These are phyloP conservation scores for Colletotrichum euphorbiae DNA, from an alignment of 2,329 filamentous ascomycete species.

Conservation along the genomic window DNA sequence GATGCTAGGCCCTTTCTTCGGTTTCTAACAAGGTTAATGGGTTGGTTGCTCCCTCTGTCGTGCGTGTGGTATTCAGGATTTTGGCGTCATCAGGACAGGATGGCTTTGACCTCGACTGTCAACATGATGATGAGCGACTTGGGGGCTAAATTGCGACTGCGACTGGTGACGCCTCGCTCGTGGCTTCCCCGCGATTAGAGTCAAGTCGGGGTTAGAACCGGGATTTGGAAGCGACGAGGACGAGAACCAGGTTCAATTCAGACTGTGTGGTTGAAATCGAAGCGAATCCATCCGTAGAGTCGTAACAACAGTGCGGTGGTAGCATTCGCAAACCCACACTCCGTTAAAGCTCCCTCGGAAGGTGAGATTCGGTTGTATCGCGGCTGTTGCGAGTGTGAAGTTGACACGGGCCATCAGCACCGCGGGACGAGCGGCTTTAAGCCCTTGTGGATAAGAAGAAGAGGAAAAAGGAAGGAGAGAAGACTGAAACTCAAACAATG, in stretches of 20 bases:
- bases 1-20: slow-evolving; percentile 1
- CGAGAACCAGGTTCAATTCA: background rate
- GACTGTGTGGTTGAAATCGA: background rate
- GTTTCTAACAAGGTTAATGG: background rate
- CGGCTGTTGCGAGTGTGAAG: background rate
- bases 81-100: slow-evolving; percentile 1
- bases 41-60: background rate
- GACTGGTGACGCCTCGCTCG: background rate
- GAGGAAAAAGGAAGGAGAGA: slow-evolving; percentile 13
- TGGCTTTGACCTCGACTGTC: slow-evolving; percentile 25
- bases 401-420: slow-evolving; percentile 9
- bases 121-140: slow-evolving; percentile 10
- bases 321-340: slow-evolving; percentile 14
- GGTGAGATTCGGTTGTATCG: slow-evolving; percentile 2
- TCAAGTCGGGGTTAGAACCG: slow-evolving; percentile 4
- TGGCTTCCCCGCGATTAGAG: background rate
- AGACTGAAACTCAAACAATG: slow-evolving; percentile 36
- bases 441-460: slow-evolving; percentile 1
- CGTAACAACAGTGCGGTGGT: slow-evolving; percentile 13
- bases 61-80: background rate
- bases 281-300: slow-evolving; percentile 15
- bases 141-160: slow-evolving; percentile 7
- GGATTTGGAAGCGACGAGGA: slow-evolving; percentile 12
- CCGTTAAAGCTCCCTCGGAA: background rate
- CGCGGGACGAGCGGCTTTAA: slow-evolving; percentile 12